phyloP scores from a whole-genome alignment of 192 early-diverging fungal species.

The Kappamyces sp. region DNA sequence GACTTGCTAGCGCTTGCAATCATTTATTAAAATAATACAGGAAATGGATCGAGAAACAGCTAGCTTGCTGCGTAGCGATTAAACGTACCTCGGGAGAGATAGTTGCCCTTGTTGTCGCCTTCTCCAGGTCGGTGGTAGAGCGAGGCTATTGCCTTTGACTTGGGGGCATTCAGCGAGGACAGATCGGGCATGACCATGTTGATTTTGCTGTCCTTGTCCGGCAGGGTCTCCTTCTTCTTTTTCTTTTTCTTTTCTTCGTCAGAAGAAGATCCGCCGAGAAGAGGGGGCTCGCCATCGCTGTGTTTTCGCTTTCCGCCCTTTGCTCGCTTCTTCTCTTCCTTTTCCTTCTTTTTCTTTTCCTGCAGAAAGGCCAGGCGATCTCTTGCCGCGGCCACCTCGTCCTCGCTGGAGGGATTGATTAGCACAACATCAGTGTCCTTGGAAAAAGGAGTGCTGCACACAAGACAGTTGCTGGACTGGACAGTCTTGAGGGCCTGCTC shows the following conservation, averaged over 20 bases:
- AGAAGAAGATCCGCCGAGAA: not conserved
- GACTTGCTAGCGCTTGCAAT: too few species aligned
- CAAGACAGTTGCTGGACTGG: constrained; percentile 55
- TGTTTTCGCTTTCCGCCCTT: constrained; percentile 26
- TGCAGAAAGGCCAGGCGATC: constrained; percentile 29
- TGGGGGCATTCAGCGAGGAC: constrained; percentile 10
- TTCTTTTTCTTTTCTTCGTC: constrained; percentile 21
- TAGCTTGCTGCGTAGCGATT: constrained; percentile 38
- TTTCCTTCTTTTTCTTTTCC: constrained; percentile 27
- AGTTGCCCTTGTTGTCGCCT: constrained; percentile 33
- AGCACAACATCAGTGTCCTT: constrained; percentile 54
- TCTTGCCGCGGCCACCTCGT: constrained; percentile 58
- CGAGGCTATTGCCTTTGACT: constrained; percentile 9
- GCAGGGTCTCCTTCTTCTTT: constrained; percentile 17
- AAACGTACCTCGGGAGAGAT: constrained; percentile 43
- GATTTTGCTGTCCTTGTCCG: constrained; percentile 26
- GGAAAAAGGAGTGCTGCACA: constrained; percentile 57
- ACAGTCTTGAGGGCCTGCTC: constrained; percentile 70
- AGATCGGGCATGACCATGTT: constrained; percentile 45
- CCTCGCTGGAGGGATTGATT: constrained; percentile 58
- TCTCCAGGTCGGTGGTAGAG: constrained; percentile 9
- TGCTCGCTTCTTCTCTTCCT: constrained; percentile 34
- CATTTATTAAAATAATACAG: too few species aligned
- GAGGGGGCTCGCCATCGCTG: too few species aligned
- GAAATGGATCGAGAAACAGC: too few species aligned